Base-by-base conservation (phyloP, 371 early-diverging fungal species). In the Lichtheimia corymbifera region DNA sequence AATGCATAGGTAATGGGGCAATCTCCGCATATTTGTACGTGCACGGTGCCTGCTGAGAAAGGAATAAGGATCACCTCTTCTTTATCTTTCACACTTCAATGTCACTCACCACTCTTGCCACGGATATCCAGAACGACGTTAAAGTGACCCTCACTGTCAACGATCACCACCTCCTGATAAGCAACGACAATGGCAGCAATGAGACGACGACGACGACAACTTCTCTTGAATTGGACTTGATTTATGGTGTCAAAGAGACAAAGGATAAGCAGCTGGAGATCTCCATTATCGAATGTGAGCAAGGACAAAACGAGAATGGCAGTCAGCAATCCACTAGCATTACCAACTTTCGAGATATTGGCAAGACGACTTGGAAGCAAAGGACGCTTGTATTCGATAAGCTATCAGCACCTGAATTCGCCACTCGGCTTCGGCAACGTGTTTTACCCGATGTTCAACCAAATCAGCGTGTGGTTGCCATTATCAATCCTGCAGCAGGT, bases 401-500 rank as follows among this genome's bases (percentile, higher is more conserved):
- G 14, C 20, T 24, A 12, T 20, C 17, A n/a, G 22, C 20, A 15
- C 45, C 42, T 6, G 18, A 45, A 12, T 63, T 63, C 57, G 49
- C 50, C 6, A 52, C 20, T 20, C 27, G 44, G 27, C 42, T 64
- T 17, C 52, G 54, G 20, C 22, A 42, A 40, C 58, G 51, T 18
- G 42, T 42, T 22, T n/a, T 25, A n/a, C 51, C 42, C 3, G 30
- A 55, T 17, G 11, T 35, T 35, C 11, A 6, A 2, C 13, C 13
- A 35, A 40, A 25, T n/a, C 58, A 55, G n/a, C 58, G 57, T 9
- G 59, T 64, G 4, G 53, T 54, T 50, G 64, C 58, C 6, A 43
- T 70, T 15, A 35, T 70, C 28, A 70, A 72, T 35, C 72, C 72
- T 18, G 63, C 54, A 12, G 62, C 72, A n/a, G 72, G 72, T 30